These are phyloP conservation scores for Blastobotrys arbuscula DNA, from an alignment of 1,139 yeast genomes.

Conservation along the genomic window DNA sequence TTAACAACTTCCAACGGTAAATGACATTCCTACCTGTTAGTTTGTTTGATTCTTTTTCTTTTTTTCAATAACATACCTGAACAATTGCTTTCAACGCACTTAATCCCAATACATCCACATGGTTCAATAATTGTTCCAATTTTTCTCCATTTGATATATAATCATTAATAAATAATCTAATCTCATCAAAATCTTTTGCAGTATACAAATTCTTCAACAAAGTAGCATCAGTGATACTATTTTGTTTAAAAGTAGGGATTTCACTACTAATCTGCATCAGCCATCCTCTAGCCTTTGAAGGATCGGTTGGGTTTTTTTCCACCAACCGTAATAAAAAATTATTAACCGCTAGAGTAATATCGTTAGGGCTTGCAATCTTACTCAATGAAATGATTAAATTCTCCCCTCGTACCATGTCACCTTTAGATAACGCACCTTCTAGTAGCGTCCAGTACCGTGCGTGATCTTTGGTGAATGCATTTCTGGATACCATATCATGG, in stretches of 20 bases:
- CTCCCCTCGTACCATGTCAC: constrained; percentile 67
- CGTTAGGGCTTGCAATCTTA: constrained; percentile 38
- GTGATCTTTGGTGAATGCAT: constrained; percentile 41
- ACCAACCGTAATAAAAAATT: constrained; percentile 45
- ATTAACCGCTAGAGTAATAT: constrained; percentile 43
- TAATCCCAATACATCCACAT: constrained; percentile 65
- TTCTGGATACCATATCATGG: constrained; percentile 29
- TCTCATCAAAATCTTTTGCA: constrained; percentile 21
- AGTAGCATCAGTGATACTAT: constrained; percentile 35
- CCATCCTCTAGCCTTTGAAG: constrained; percentile 29
- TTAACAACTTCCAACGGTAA: constrained; percentile 4
- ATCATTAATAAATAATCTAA: constrained; percentile 29
- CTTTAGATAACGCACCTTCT: constrained; percentile 71
- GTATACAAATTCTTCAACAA: constrained; percentile 31
- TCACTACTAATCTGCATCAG: constrained; percentile 23
- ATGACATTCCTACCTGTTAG: constrained; percentile 7
- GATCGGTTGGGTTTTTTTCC: constrained; percentile 32
- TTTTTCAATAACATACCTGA: constrained; percentile 20
- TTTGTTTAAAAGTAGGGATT: constrained; percentile 27
- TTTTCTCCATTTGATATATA: constrained; percentile 29
- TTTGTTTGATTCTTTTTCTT: neutral
- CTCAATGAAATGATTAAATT: constrained; percentile 55
- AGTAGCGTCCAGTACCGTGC: constrained; percentile 68
- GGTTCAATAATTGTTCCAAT: constrained; percentile 44
- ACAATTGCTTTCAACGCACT: constrained; percentile 50